Evolutionary conservation across 2,329 filamentous ascomycete species (phyloP), one percentile per base, ranked within the genome.

Genomic region (Aureobasidium musti): DNA sequence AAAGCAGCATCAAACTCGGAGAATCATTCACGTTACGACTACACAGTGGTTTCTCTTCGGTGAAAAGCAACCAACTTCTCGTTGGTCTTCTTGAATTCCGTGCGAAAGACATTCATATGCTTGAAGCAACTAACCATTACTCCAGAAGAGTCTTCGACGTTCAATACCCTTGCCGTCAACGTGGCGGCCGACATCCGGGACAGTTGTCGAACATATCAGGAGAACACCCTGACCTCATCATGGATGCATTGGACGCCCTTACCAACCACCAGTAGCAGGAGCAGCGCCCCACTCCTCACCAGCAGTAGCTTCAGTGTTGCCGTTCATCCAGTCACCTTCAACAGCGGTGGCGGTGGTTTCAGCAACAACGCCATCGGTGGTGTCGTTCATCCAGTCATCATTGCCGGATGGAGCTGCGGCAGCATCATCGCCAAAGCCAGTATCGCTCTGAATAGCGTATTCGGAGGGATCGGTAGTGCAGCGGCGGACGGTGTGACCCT

Each of bases 251-350:
- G 19, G 2, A 28, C 19, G 5, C 21, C 28, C 37, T 21, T 52
- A 63, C 59, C 59, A 63, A 49, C 10, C 43, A 21, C 11, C 26
- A 37, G 57, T 43, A 21, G 49, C 37, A 39, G 39, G 37, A 28
- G 49, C 50, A 56, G 63, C 49, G 14, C n/a, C 50, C 63, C 63
- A 65, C 5, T 56, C 63, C 7, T 49, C 28, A 39, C 10, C 43
- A 14, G 41, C 26, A 37, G 57, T 28, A 17, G 37, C 37, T 4
- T 6, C 63, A 19, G 26, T 17, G 21, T 41, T 10, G 33, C 11
- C 53, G 4, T 56, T 8, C 26, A 53, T 45, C 61, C 49, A 65
- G 41, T 66, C 23, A 11, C 30, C 63, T 13, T 49, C 49, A 6
- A 50, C 63, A 14, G n/a, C 50, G 14, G 33, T 14, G 21, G n/a